phyloP scores from a whole-genome alignment of 768 basidiomycete species.

The Auriscalpium vulgare region DNA sequence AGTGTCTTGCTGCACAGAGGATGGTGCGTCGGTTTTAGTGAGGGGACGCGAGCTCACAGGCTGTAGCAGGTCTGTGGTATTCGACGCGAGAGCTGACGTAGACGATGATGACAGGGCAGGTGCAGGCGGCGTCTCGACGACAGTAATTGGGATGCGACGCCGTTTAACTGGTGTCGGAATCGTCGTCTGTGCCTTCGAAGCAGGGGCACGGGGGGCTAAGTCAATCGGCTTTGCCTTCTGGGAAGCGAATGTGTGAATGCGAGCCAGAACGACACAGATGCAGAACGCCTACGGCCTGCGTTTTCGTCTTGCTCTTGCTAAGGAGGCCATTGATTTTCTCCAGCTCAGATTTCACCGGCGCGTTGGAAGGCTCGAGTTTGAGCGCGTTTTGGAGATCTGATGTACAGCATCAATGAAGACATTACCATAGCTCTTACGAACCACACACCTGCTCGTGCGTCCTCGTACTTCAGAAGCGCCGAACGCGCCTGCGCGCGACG shows the following conservation, averaged over 20 bases:
- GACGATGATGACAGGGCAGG: conserved; percentile 9
- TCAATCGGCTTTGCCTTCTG: background rate
- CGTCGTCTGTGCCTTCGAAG: too few species aligned
- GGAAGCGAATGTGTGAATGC: conserved; percentile 15
- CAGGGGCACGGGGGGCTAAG: background rate
- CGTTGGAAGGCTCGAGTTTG: conserved; percentile 56
- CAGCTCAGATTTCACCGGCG: conserved; percentile 55
- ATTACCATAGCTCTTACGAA: background rate
- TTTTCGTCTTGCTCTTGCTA: conserved; percentile 27
- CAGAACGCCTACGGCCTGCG: conserved; percentile 1
- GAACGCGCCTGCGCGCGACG: conserved; percentile 68
- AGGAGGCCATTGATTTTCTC: conserved; percentile 37
- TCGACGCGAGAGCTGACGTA: background rate
- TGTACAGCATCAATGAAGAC: conserved; percentile 1
- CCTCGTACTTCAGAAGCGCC: conserved; percentile 43
- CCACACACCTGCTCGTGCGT: conserved; percentile 54
- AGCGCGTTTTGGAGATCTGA: conserved; percentile 58
- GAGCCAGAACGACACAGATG: background rate
- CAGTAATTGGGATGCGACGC: conserved; percentile 56
- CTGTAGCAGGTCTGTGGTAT: conserved; percentile 8
- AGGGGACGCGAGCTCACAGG: conserved; percentile 12
- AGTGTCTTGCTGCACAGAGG: background rate
- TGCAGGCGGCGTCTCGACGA: conserved; percentile 34
- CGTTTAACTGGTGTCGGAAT: conserved; percentile 24
- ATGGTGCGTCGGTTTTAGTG: conserved; percentile 1